Evolutionary conservation across 2,329 filamentous ascomycete species (phyloP), one percentile per base, ranked within the genome.

Genomic region (Myriosclerotinia scirpicola): DNA sequence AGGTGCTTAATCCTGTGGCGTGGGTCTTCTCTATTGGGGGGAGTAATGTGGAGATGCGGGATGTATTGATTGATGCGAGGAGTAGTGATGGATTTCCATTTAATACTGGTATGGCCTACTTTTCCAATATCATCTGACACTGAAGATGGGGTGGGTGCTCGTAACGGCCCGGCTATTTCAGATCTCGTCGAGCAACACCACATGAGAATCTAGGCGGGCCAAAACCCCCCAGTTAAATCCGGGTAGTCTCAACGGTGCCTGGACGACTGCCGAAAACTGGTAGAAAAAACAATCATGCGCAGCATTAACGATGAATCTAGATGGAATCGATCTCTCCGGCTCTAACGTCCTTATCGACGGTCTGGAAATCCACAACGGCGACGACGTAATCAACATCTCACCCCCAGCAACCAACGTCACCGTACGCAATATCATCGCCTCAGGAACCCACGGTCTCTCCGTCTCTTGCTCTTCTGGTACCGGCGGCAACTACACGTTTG

Each of bases 321-420:
- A 65, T 34, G 64, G 54, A 15, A 60, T 65, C 12, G 42, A 65
- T 34, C 64, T 65, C n/a, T 61, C 55, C 14, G 55, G 14, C 12
- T 42, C 54, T 20, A 65, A 61, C 30, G 64, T 61, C 20, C 46
- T 65, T 1, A 65, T 65, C 20, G 64, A 60, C 17, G 53, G 50
- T 8, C 22, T 65, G 38, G 64, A 65, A 46, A 58, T 65, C 36
- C 62, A 65, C 42, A 65, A 65, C 22, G 62, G 62, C 17, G 62
- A 65, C 15, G 62, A 58, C 20, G 34, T 59, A n/a, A 65, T 65
- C n/a, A 65, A 65, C 34, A 8, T 65, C 9, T 59, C 42, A 1
- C 62, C 62, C 6, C 62, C 62, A 1, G 20, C 62, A 1, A n/a
- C 40, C 17, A 65, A 65, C 22, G 53, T 65, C 20, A 65, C 53